These are phyloP conservation scores for Magnusiomyces fungicola DNA, from an alignment of 1,139 yeast genomes.

Conservation along the genomic window DNA sequence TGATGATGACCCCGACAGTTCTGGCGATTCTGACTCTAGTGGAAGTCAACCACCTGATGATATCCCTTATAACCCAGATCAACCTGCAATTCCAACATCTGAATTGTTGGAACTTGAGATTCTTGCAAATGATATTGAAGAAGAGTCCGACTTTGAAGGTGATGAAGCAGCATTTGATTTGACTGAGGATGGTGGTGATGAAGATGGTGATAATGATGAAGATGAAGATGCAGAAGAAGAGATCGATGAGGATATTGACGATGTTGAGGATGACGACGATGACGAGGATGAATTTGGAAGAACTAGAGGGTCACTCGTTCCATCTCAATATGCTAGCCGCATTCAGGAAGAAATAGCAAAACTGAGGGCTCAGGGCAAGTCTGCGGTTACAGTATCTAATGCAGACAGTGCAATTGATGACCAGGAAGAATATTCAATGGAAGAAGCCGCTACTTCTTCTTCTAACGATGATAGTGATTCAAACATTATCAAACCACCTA, in stretches of 20 bases:
- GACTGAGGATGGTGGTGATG: neutral
- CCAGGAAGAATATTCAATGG: neutral
- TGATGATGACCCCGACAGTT: neutral
- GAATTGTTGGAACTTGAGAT: conserved; percentile 48
- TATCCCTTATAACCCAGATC: neutral
- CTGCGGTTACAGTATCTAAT: neutral
- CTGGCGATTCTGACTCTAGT: conserved; percentile 1
- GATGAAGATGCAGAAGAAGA: conserved; percentile 28
- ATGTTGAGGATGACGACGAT: conserved; percentile 32
- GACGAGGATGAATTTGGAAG: conserved; percentile 37
- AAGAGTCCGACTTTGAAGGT: conserved; percentile 33
- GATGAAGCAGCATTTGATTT: neutral
- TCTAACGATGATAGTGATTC: neutral
- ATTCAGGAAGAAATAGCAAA: conserved; percentile 9
- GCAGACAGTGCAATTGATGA: neutral
- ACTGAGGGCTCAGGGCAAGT: neutral
- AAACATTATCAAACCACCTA: neutral
- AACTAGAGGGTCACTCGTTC: conserved; percentile 33
- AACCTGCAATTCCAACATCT: conserved; percentile 38
- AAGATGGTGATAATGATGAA: conserved; percentile 35
- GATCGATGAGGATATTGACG: conserved; percentile 34
- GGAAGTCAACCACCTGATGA: conserved; percentile 4
- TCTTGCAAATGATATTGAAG: conserved; percentile 49
- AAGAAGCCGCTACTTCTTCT: neutral
- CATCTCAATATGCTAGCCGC: conserved; percentile 15